Base-by-base conservation (phyloP, 345 rosid genomes). In the Draba incana region DNA sequence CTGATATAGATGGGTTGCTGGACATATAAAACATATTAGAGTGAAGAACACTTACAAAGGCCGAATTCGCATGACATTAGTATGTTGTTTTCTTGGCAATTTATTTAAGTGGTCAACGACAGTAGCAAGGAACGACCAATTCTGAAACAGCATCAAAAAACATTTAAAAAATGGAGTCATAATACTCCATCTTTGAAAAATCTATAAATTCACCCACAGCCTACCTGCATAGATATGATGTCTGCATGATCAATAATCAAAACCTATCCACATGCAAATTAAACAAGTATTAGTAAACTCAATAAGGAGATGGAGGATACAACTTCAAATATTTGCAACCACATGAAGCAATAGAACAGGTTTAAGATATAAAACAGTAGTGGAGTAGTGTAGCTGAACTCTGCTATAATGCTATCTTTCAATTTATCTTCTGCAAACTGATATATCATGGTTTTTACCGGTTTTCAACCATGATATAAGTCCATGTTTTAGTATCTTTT, bases 221-320 rank as follows among this genome's bases (percentile, higher is more conserved):
- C 45, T 75, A 90, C 98, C 97, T 93, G 97, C 94, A 88, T 81
- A 50, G 92, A 80, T 74, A 93, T 90, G 51, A 93, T 84, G 77
- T 93, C 98, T 12, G 97, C 93, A 75, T 93, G 96, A 78, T 93
- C 98, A 69, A 93, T 81, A 65, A 93, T 76, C 78, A 88, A 85
- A 74, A 93, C 88, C 98, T 93, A 88, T 53, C 66, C 57, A 68
- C 52, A 39, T 33, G 63, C 8, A 41, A 54, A 55, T 28, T 14
- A 62, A 54, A 62, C 8, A 52, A 8, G 39, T 50, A 54, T 62
- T 28, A 75, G 64, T 8, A 68, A 61, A 48, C 46, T 53, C 20
- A 58, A 38, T 20, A 66, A 35, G 14, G 33, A 50, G 67, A 64
- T 57, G 35, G 50, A 56, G 27, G 50, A 55, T 47, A 55, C 2